phyloP scores from a whole-genome alignment of 225 moss, liverwort and hornwort genomes.

The Physcomitrium patens region DNA sequence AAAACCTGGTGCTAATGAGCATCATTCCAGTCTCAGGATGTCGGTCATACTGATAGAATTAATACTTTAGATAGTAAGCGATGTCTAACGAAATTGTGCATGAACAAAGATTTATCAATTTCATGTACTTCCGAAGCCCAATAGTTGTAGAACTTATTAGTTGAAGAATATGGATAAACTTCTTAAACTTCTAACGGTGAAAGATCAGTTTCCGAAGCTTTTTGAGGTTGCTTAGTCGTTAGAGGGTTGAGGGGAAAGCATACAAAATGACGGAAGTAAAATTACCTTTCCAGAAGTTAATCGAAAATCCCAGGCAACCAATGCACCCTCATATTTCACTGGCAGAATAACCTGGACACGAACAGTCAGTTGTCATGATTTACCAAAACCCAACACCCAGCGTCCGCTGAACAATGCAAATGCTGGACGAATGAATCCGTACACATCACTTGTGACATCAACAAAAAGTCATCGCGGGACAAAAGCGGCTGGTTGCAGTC shows the following conservation, averaged over 20 bases:
- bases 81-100: conserved; percentile 12
- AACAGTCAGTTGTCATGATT: conserved; percentile 22
- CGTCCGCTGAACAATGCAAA: neutral
- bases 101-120: neutral
- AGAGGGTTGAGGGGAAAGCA: neutral
- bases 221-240: no score
- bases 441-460: conserved; percentile 2
- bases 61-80: neutral
- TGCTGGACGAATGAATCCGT: neutral
- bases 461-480: neutral
- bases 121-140: conserved; percentile 1
- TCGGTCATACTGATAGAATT: neutral
- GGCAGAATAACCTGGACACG: conserved; percentile 70
- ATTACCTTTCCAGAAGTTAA: conserved; percentile 92
- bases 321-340: conserved; percentile 74
- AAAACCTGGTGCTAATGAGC: conserved; percentile 3
- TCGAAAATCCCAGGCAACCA: conserved; percentile 96
- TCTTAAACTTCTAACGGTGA: no score
- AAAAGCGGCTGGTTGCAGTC: neutral
- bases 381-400: neutral
- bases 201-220: no score
- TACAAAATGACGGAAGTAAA: neutral
- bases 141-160: neutral
- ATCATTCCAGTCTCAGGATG: neutral
- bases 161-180: neutral